Base-by-base conservation (phyloP, 306 rosid genomes). In the Dalbergia cultrata region DNA sequence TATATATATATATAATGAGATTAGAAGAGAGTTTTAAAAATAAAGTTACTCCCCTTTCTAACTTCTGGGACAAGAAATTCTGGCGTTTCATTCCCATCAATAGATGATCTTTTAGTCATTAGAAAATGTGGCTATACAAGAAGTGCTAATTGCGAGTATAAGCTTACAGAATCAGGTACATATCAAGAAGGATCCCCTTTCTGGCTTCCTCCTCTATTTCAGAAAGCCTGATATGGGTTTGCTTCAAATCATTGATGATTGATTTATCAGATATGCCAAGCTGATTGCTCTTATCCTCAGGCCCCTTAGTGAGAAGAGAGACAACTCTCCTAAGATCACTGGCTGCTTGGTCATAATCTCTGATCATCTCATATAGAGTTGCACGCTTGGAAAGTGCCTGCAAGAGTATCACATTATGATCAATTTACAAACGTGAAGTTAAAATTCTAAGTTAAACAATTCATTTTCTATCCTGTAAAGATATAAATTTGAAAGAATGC, bases 381-480 rank as follows among this genome's bases (percentile, higher is more conserved):
- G 96, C 97, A 75, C 98, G 94, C 81, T 98, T 91, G 76, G 98
- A 93, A 77, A 95, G 90, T 78, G 99, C 99, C 99, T 95, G 84
- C 59, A 73, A 74, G 75, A 68, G 80, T 66, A 75, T 50, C 52
- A 66, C 76, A 74, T 73, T 52, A 80, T 52, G 4, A 34, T 22
- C 41, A 58, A 70, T 13, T 7, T 31, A 11, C 7, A 63, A 49
- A 54, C 5, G 34, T 43, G 54, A 79, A 50, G 50, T 21, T 41
- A 13, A 79, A 79, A 65, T 69, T 66, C 70, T 64, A 75, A 58
- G 66, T 75, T 61, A 79, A 47, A 61, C 9, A 49, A 60, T 53
- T 67, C 68, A 33, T 66, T 22, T 18, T 35, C 33, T 47, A 13
- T 2, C 35, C 37, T 33, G 22, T 21, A 72, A 53, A 43, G 73